Conservation (phyloP, 805 yeast species). For the Starmerella apicola region DNA sequence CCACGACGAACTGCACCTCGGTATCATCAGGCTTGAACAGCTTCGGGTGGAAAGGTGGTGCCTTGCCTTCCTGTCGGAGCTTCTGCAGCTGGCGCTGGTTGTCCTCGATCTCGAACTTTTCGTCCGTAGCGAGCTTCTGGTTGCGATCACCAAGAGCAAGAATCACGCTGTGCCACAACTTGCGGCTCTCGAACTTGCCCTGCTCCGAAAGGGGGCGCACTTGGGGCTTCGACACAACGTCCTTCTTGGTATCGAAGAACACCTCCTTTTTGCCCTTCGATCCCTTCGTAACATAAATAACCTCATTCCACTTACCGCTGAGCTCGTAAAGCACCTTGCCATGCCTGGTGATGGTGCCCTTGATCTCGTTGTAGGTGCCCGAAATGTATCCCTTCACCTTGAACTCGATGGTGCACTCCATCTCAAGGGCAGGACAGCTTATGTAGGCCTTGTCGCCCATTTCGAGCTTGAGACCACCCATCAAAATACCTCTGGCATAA, state of each 20-base stretch:
- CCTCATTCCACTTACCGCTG: constrained; percentile 88
- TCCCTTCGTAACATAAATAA: constrained; percentile 53
- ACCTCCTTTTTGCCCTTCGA: constrained; percentile 34
- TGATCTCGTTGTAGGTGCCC: constrained; percentile 83
- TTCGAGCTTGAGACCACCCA: constrained; percentile 82
- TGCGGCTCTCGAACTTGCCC: constrained; percentile 67
- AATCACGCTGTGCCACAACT: constrained; percentile 70
- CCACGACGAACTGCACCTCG: constrained; percentile 50
- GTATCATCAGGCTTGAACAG: constrained; percentile 44
- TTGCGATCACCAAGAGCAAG: constrained; percentile 69
- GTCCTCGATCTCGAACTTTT: constrained; percentile 76
- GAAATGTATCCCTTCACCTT: constrained; percentile 89
- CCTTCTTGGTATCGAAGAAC: constrained; percentile 43
- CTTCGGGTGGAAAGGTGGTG: constrained; percentile 54
- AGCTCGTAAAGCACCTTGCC: constrained; percentile 52
- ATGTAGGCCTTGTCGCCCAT: constrained; percentile 85
- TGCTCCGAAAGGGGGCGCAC: constrained; percentile 75
- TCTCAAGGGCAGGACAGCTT: constrained; percentile 45
- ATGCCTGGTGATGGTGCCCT: constrained; percentile 52
- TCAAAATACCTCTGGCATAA: constrained; percentile 84
- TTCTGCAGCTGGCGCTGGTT: constrained; percentile 67
- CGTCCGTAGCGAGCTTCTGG: constrained; percentile 76
- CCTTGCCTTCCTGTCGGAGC: constrained; percentile 63
- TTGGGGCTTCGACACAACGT: constrained; percentile 41
- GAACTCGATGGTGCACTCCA: constrained; percentile 75